Evolutionary conservation across 2,329 filamentous ascomycete species (phyloP), one percentile per base, ranked within the genome.

Genomic region (Aotearoamyces nothofagi): DNA sequence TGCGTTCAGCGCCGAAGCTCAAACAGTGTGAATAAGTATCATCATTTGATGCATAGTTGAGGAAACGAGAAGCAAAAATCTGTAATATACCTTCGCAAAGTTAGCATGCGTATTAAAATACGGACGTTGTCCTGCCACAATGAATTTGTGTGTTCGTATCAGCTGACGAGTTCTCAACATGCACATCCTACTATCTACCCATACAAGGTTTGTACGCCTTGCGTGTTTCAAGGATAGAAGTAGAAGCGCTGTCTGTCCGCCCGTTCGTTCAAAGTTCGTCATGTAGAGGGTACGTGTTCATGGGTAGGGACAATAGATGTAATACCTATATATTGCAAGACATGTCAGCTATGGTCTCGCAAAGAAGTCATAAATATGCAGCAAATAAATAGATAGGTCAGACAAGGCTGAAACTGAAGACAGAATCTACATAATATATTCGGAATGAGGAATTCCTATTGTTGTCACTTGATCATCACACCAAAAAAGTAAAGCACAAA

Each of bases 261-360:
- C 53, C 53, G 53, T 55, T 55, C 53, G 53, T 55, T 56, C 53
- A 56, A 55, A 50, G 45, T 56, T 56, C 53, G 43, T 56, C 53
- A 55, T 55, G 33, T 38, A 40, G 41, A 30, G n/a, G n/a, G n/a
- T n/a, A n/a, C n/a, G n/a, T n/a, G n/a, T n/a, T n/a, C n/a, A 22
- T 17, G 15, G 10, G 14, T 42, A 20, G 8, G 8, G n/a, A n/a
- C 19, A 20, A 20, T 8, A 20, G 19, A 8, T 20, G 19, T 8
- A 20, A 20, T 8, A 20, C 51, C 51, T 52, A 30, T 26, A 37
- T 27, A 9, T 10, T 15, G 24, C 31, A 22, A 22, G 17, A 22
- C 37, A 28, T 27, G 22, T 46, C 39, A 47, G 42, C 40, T 34
- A 34, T 24, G 17, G 17, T 10, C 24, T 29, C 22, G 32, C 26